A percentile compares a stretch with the other conserved stretches of the same genome.
Evolutionary conservation across 1,284 basidiomycete genomes (phyloP).

Genomic region (Takashimella tepidaria): DNA sequence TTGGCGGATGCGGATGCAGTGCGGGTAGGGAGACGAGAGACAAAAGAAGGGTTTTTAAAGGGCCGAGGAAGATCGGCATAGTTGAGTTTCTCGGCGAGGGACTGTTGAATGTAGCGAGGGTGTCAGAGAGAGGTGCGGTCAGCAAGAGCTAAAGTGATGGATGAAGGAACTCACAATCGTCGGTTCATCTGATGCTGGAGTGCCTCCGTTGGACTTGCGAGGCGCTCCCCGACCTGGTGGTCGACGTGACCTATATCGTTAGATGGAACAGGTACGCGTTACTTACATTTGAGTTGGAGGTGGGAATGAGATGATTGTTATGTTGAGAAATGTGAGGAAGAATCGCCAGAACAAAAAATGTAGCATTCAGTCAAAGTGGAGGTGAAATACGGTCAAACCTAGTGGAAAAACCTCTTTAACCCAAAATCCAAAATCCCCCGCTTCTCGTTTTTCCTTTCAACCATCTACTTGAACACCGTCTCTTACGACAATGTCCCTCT

Average conservation of each 20-base stretch:
- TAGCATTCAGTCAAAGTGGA: no score
- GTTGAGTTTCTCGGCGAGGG: conserved; percentile 36
- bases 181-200: conserved; percentile 24
- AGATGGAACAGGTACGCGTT: not conserved
- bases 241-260: conserved; percentile 1
- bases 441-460: no score
- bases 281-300: not conserved
- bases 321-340: not conserved
- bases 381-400: no score
- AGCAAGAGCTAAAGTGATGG: not conserved
- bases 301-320: conserved; percentile 6
- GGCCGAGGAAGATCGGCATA: conserved; percentile 40
- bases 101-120: conserved; percentile 7
- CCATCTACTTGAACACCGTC: no score
- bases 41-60: conserved; percentile 39
- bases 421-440: no score
- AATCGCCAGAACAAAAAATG: no score
- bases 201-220: conserved; percentile 37
- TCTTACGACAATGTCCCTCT: conserved; percentile 47
- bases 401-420: no score
- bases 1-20: conserved; percentile 30
- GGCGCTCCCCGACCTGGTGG: conserved; percentile 14
- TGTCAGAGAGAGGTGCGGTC: not conserved
- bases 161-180: conserved; percentile 16
- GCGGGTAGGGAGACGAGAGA: conserved; percentile 33